Conservation (phyloP, 2,329 filamentous ascomycete genomes). For the Fusarium poae region DNA sequence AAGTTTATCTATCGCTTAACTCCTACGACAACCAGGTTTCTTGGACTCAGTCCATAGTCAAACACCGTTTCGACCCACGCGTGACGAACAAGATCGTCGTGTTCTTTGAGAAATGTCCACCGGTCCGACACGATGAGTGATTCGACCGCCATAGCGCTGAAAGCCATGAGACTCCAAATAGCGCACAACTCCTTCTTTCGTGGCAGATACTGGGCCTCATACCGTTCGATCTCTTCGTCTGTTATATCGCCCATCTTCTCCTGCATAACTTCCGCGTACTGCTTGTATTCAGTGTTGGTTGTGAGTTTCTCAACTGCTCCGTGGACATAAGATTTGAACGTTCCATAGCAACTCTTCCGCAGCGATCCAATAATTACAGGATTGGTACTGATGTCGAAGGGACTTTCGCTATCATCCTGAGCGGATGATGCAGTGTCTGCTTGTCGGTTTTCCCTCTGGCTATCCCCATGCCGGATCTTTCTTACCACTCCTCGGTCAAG, state of each 20-base stretch:
- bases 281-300: slow-evolving; percentile 67
- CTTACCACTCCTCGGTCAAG: slow-evolving; percentile 84
- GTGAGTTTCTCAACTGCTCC: slow-evolving; percentile 84
- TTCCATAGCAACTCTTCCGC: slow-evolving; percentile 81
- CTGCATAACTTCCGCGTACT: slow-evolving; percentile 71
- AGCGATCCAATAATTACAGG: slow-evolving; percentile 90
- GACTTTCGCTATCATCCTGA: slow-evolving; percentile 51
- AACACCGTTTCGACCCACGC: slow-evolving; percentile 96
- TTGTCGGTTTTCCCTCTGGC: slow-evolving; percentile 45
- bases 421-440: slow-evolving; percentile 19
- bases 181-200: slow-evolving; percentile 86
- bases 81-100: slow-evolving; percentile 74
- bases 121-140: slow-evolving; percentile 90
- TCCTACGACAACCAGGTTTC: slow-evolving; percentile 93
- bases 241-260: slow-evolving; percentile 76
- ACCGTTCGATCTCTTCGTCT: slow-evolving; percentile 79
- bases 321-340: slow-evolving; percentile 81
- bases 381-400: slow-evolving; percentile 72
- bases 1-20: slow-evolving; percentile 72
- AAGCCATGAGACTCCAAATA: slow-evolving; percentile 96
- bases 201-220: slow-evolving; percentile 73
- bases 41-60: slow-evolving; percentile 85
- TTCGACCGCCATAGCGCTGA: slow-evolving; percentile 90
- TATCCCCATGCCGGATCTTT: slow-evolving; percentile 62
- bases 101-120: slow-evolving; percentile 88